phyloP scores from a whole-genome alignment of 768 basidiomycete species.

The Thelephora ganbajun region DNA sequence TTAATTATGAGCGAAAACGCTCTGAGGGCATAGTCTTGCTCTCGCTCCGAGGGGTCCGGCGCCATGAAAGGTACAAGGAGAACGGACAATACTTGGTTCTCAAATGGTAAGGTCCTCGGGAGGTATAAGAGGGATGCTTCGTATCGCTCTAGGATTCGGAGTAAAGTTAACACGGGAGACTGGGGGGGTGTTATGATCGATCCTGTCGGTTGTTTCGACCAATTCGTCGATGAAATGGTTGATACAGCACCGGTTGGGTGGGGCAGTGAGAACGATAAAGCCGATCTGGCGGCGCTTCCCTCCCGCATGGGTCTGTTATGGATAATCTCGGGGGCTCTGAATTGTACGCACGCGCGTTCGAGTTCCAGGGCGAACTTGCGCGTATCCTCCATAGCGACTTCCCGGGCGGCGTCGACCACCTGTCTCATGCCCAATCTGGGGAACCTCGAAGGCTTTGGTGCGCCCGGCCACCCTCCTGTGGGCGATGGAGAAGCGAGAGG shows the following conservation, averaged over 20 bases:
- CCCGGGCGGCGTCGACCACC: slow-evolving; percentile 50
- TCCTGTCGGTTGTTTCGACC: neutral
- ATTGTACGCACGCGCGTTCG: slow-evolving; percentile 36
- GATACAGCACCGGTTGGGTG: neutral
- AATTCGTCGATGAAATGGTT: neutral
- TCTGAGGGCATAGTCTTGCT: slow-evolving; percentile 42
- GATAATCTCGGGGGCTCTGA: slow-evolving; percentile 29
- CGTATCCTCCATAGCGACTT: slow-evolving; percentile 32
- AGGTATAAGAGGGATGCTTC: neutral
- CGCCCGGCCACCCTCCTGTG: neutral
- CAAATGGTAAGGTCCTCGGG: slow-evolving; percentile 34
- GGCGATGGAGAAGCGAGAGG: neutral
- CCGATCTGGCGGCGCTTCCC: slow-evolving; percentile 15
- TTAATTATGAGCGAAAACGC: slow-evolving; percentile 43
- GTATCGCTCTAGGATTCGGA: neutral
- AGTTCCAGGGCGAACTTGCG: slow-evolving; percentile 43
- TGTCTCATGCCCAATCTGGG: slow-evolving; percentile 42
- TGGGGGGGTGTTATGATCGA: neutral
- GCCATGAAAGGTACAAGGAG: slow-evolving; percentile 42
- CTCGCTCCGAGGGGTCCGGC: slow-evolving; percentile 28
- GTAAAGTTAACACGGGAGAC: neutral
- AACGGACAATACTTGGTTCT: slow-evolving; percentile 43
- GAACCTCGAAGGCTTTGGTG: slow-evolving; percentile 34
- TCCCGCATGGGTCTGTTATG: slow-evolving; percentile 17
- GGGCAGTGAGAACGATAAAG: slow-evolving; percentile 24